Conservation (phyloP, 208 protist genomes). For the Trypanosoma theileri region DNA sequence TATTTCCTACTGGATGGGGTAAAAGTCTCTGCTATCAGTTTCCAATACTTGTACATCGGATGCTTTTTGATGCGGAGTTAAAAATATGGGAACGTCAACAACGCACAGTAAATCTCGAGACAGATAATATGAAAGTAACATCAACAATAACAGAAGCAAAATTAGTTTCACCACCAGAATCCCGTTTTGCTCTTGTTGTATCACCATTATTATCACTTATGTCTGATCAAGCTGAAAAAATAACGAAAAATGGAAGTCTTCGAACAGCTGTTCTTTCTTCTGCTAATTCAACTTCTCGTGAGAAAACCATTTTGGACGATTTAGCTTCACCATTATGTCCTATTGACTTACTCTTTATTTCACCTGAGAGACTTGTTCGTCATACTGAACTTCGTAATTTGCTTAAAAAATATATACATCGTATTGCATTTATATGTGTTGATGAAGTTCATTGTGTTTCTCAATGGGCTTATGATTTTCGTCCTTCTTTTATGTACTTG, state of each 20-base stretch:
- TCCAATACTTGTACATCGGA: constrained; percentile 85
- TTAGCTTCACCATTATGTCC: constrained; percentile 37
- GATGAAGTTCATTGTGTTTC: constrained; percentile 97
- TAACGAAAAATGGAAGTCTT: constrained; percentile 35
- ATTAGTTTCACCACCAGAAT: constrained; percentile 29
- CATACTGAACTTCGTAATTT: constrained; percentile 45
- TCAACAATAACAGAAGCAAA: constrained; percentile 8
- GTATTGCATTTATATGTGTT: constrained; percentile 86
- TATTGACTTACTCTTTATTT: constrained; percentile 88
- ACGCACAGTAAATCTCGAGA: too few relatives aligned
- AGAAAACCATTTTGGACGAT: constrained; percentile 42
- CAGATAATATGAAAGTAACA: background rate
- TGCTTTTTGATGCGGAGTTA: constrained; percentile 57
- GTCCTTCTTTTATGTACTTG: constrained; percentile 82
- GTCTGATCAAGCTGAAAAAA: constrained; percentile 91
- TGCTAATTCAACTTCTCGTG: constrained; percentile 38
- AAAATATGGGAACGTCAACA: constrained; percentile 36
- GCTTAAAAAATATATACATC: constrained; percentile 43
- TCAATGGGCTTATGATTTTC: constrained; percentile 96
- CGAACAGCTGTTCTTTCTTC: constrained; percentile 57
- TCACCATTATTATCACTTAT: constrained; percentile 96
- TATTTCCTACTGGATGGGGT: constrained; percentile 95
- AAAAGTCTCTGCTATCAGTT: constrained; percentile 97
- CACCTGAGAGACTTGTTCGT: constrained; percentile 74
- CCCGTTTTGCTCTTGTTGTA: constrained; percentile 86